phyloP scores from a whole-genome alignment of 2,329 filamentous ascomycete species.

The Stemphylium beticola region DNA sequence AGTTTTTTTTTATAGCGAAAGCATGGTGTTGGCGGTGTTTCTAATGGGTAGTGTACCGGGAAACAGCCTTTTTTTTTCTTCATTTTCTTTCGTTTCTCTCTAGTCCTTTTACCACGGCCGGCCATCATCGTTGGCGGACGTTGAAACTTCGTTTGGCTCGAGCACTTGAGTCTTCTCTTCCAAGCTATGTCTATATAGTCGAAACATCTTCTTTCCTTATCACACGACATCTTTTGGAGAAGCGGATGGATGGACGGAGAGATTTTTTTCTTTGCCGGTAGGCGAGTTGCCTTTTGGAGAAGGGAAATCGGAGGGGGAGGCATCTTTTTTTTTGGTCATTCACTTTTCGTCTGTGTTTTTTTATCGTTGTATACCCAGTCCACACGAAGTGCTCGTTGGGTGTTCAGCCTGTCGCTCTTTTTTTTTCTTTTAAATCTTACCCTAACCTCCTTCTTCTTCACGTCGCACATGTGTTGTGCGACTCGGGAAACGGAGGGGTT shows the following conservation, averaged over 20 bases:
- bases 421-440: not conserved
- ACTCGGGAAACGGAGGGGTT: no score
- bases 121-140: not conserved
- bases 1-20: conserved; percentile 17
- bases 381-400: conserved; percentile 17
- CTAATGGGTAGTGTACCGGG: conserved; percentile 43
- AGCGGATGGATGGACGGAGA: no score
- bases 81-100: not conserved
- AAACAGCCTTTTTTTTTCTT: conserved; percentile 20
- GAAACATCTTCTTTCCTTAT: not conserved
- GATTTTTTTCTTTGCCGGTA: no score
- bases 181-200: conserved; percentile 7
- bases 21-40: conserved; percentile 48
- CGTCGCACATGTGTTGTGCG: no score
- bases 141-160: not conserved
- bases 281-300: not conserved
- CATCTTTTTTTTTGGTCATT: not conserved
- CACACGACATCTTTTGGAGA: not conserved
- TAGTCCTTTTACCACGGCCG: not conserved
- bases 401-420: conserved; percentile 4
- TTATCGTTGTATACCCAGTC: conserved; percentile 9
- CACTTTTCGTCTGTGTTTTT: not conserved
- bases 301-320: not conserved
- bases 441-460: not conserved
- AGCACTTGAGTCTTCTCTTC: not conserved